phyloP scores from a whole-genome alignment of 768 basidiomycete species.

The Xerocomellus dryophilus region DNA sequence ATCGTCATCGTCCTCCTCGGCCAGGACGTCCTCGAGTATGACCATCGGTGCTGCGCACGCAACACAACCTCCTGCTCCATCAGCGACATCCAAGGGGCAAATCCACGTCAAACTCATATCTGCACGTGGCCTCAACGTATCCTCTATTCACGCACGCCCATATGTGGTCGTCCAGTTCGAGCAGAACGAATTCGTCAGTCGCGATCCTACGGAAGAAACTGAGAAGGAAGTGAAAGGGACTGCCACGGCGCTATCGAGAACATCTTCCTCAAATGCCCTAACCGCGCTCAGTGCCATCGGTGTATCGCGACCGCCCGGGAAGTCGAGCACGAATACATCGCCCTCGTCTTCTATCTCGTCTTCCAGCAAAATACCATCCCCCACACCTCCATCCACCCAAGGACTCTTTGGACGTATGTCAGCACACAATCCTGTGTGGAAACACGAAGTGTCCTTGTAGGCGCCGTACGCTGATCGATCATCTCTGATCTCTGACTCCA shows the following conservation, averaged over 20 bases:
- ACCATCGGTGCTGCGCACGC: constrained; percentile 16
- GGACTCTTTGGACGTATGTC: constrained; percentile 63
- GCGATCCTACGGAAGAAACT: constrained; percentile 81
- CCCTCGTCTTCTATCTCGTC: constrained; percentile 41
- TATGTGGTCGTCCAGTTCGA: constrained; percentile 99
- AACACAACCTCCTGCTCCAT: constrained; percentile 29
- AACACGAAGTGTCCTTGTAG: constrained; percentile 97
- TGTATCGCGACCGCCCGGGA: constrained; percentile 43
- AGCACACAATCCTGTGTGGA: constrained; percentile 94
- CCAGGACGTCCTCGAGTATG: constrained; percentile 32
- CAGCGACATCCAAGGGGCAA: constrained; percentile 58
- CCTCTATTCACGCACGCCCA: constrained; percentile 61
- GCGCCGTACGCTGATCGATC: constrained; percentile 34
- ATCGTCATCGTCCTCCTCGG: constrained; percentile 41
- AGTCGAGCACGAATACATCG: constrained; percentile 42
- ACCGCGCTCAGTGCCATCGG: constrained; percentile 64
- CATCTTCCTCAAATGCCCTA: constrained; percentile 61
- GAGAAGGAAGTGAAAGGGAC: constrained; percentile 89
- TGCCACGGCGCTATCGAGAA: constrained; percentile 55
- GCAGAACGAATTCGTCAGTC: constrained; percentile 95
- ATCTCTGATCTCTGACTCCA: constrained; percentile 19
- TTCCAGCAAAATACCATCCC: constrained; percentile 37
- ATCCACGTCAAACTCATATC: constrained; percentile 96
- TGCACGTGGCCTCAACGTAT: constrained; percentile 78
- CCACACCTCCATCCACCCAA: constrained; percentile 30